Evolutionary conservation across 352 stramenopile species (phyloP), one percentile per base, ranked within the genome.

Genomic region (Peronosclerospora sorghi): DNA sequence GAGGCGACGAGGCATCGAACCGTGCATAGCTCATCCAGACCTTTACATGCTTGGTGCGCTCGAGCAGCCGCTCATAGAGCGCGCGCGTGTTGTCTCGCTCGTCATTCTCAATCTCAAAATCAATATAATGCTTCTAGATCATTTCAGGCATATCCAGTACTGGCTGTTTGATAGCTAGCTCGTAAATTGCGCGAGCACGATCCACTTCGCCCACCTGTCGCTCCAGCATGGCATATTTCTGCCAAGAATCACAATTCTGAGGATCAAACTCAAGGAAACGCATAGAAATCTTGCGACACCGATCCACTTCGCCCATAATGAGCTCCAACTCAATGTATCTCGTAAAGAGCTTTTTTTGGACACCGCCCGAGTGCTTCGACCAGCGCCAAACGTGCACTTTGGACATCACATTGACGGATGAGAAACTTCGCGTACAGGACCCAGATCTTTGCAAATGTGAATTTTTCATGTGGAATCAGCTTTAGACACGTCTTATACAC

Each of bases 91-190:
- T 85, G 18, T 94, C 83, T 1, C 56, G 46, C 35, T 93, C 74
- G 6, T 70, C 62, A 15, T 84, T 76, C 41, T 87, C 63, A 19
- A 98, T 96, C 75, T 99, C 96, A 67, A 98, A 98, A 65, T 99
- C 96, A 51, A 99, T 98, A 61, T 97, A 99, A 35, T 83, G 78
- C 58, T 99, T 99, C 96, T 96, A 99, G 37, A 99, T 81, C 48
- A 97, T 86, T 65, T 99, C 96, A 12, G 96, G 96, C 89, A 98
- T 98, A 58, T 99, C 96, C 14, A 99, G 69, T 34, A 94, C 76
- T 1, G 86, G 61, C 64, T 98, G 95, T 27, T 80, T 71, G 38
- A 99, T 75, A 12, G 95, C 96, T 7, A 99, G 67, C 68, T 98
- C 95, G 55, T 95, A 98, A 24, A 99, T 96, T 7, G 93, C 95